Evolutionary conservation across 208 protist genomes (phyloP).

Genomic region (Leishmania martiniquensis): DNA sequence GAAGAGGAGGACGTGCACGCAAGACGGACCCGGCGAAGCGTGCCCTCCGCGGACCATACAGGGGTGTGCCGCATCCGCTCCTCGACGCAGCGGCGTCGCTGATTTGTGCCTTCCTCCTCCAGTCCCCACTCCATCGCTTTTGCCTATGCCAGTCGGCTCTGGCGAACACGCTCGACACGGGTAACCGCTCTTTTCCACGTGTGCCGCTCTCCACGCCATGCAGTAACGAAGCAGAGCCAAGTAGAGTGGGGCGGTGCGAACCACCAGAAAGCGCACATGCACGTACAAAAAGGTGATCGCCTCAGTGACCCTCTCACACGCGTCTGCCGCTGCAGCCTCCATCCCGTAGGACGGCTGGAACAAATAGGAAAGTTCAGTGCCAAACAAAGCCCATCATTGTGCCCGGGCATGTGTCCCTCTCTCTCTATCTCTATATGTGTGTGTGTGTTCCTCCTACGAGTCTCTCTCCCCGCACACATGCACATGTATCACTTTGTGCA

Average conservation of each 20-base stretch:
- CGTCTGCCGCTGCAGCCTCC: no score
- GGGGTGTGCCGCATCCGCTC: not conserved
- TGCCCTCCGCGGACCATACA: not conserved
- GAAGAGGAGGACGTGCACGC: not conserved
- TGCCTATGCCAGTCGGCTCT: not conserved
- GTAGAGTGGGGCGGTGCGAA: not conserved
- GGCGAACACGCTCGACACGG: not conserved
- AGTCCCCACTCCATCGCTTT: not conserved
- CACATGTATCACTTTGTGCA: no score
- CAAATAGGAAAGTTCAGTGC: no score
- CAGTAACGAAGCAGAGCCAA: not conserved
- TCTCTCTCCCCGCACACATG: no score
- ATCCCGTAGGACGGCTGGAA: no score
- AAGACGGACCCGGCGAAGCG: conserved; percentile 7
- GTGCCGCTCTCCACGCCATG: not conserved
- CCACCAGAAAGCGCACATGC: not conserved
- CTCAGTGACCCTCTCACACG: no score
- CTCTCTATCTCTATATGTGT: not conserved
- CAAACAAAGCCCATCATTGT: not conserved
- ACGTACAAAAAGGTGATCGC: not conserved
- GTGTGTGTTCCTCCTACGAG: not conserved
- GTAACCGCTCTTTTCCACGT: not conserved
- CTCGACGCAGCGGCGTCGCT: not conserved
- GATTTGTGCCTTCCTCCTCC: not conserved
- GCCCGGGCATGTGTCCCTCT: not conserved